Percentiles rank a stretch among this genome's conserved stretches.
phyloP scores from a whole-genome alignment of 2,329 filamentous ascomycete genomes.

The Cytospora piceicola region DNA sequence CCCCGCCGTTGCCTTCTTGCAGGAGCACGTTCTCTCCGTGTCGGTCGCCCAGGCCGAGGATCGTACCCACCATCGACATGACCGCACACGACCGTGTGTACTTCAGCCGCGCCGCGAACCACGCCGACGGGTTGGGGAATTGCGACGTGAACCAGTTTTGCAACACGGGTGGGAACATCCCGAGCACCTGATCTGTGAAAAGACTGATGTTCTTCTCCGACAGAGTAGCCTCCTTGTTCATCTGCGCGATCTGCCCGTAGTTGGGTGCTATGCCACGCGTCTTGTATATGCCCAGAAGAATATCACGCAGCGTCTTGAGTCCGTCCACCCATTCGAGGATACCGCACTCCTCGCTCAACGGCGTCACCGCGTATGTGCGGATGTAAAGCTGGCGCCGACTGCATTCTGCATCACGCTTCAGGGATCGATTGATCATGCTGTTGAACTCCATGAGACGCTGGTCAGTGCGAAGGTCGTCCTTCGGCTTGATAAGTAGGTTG shows the following conservation, averaged over 20 bases:
- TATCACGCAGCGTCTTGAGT: conserved; percentile 90
- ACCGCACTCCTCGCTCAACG: conserved; percentile 95
- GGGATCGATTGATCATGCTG: conserved; percentile 91
- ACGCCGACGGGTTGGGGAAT: conserved; percentile 89
- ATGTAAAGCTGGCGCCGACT: conserved; percentile 92
- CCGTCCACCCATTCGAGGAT: conserved; percentile 99
- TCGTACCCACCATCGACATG: conserved; percentile 99
- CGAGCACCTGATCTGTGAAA: conserved; percentile 69
- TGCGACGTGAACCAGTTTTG: conserved; percentile 95
- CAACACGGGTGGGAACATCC: conserved; percentile 79
- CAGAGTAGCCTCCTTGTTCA: conserved; percentile 66
- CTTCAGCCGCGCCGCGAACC: conserved; percentile 85
- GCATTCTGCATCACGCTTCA: conserved; percentile 90
- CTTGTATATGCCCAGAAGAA: conserved; percentile 78
- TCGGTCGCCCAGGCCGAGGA: conserved; percentile 89
- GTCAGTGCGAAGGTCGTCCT: conserved; percentile 96
- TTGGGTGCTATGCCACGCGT: conserved; percentile 72
- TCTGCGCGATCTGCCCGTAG: conserved; percentile 66
- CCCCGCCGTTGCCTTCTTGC: conserved; percentile 89
- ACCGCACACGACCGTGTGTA: conserved; percentile 96
- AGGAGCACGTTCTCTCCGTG: conserved; percentile 97
- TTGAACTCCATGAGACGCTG: conserved; percentile 99
- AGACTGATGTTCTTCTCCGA: conserved; percentile 64
- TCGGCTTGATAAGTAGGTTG: conserved; percentile 93
- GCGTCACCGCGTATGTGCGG: conserved; percentile 95